Conservation (phyloP, 2,329 filamentous ascomycete species). For the Aspergillus hiratsukae region DNA sequence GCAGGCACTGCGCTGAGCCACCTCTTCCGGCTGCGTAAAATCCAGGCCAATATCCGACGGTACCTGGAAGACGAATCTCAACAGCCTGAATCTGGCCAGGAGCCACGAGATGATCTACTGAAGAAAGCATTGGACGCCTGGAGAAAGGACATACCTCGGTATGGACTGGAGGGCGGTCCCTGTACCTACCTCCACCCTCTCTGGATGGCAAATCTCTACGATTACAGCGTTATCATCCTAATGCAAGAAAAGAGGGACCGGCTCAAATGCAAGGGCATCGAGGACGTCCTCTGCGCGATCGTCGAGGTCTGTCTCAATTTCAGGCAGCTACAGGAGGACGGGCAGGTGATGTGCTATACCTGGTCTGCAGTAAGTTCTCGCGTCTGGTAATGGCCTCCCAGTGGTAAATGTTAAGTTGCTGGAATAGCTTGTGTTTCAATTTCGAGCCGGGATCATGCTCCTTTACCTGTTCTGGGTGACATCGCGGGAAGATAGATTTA, state of each 20-base stretch:
- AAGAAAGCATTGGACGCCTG: slow-evolving; percentile 22
- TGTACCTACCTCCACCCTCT: slow-evolving; percentile 22
- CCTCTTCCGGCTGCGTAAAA: slow-evolving; percentile 23
- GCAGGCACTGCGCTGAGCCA: slow-evolving; percentile 20
- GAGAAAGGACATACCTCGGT: slow-evolving; percentile 25
- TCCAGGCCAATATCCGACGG: slow-evolving; percentile 24
- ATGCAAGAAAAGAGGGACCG: slow-evolving; percentile 22
- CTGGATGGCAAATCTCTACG: slow-evolving; percentile 26
- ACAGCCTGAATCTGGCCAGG: slow-evolving; percentile 8
- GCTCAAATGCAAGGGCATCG: slow-evolving; percentile 19
- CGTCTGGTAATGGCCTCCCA: not conserved
- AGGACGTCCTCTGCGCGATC: slow-evolving; percentile 22
- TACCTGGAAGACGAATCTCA: slow-evolving; percentile 11
- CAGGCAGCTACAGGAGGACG: slow-evolving; percentile 23
- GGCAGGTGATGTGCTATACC: slow-evolving; percentile 26
- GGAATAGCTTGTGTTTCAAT: slow-evolving; percentile 25
- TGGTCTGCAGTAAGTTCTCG: slow-evolving; percentile 23
- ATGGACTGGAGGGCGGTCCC: slow-evolving; percentile 18
- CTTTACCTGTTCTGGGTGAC: slow-evolving; percentile 24
- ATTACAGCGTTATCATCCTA: slow-evolving; percentile 26
- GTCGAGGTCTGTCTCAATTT: slow-evolving; percentile 24
- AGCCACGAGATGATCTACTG: slow-evolving; percentile 7
- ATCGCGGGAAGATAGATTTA: slow-evolving; percentile 1
- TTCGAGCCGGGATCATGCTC: slow-evolving; percentile 23
- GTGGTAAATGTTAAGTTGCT: not conserved